phyloP scores from a whole-genome alignment of 768 basidiomycete genomes.

The Ephemerocybe angulata region DNA sequence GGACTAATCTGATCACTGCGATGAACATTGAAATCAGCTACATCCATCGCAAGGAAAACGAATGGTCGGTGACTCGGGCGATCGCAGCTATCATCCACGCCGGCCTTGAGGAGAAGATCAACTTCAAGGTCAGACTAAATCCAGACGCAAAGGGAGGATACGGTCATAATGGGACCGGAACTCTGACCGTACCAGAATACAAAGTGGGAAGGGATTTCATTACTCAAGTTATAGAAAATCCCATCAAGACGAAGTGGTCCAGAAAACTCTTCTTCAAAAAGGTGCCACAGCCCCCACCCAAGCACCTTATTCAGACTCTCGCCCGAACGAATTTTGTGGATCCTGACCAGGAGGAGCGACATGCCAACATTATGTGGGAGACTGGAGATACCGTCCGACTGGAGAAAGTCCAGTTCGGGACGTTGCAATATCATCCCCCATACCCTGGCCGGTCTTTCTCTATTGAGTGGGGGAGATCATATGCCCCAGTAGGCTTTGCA shows the following conservation, averaged over 20 bases:
- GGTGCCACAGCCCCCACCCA: conserved; percentile 6
- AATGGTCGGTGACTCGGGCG: conserved; percentile 52
- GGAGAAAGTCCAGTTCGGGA: conserved; percentile 63
- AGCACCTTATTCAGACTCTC: conserved; percentile 31
- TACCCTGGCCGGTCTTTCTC: conserved; percentile 54
- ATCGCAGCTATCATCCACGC: conserved; percentile 57
- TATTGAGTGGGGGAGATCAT: conserved; percentile 62
- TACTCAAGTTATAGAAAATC: conserved; percentile 36
- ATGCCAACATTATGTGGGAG: conserved; percentile 36
- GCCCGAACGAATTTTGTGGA: conserved; percentile 53
- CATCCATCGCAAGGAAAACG: not conserved
- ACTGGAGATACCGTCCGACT: conserved; percentile 52
- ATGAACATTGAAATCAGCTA: conserved; percentile 5
- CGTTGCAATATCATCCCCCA: conserved; percentile 43
- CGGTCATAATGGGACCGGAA: conserved; percentile 55
- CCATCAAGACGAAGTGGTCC: conserved; percentile 35
- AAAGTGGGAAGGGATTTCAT: conserved; percentile 45
- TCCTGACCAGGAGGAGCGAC: conserved; percentile 52
- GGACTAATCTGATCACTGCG: too few relatives aligned
- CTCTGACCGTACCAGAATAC: conserved; percentile 35
- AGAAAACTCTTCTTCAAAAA: conserved; percentile 38
- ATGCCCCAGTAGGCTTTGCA: conserved; percentile 41
- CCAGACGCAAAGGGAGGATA: conserved; percentile 43
- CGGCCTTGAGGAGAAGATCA: conserved; percentile 38
- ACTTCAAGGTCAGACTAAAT: conserved; percentile 60